Evolutionary conservation across 2,329 filamentous ascomycete species (phyloP).

Genomic region (Sporothrix schenckii): DNA sequence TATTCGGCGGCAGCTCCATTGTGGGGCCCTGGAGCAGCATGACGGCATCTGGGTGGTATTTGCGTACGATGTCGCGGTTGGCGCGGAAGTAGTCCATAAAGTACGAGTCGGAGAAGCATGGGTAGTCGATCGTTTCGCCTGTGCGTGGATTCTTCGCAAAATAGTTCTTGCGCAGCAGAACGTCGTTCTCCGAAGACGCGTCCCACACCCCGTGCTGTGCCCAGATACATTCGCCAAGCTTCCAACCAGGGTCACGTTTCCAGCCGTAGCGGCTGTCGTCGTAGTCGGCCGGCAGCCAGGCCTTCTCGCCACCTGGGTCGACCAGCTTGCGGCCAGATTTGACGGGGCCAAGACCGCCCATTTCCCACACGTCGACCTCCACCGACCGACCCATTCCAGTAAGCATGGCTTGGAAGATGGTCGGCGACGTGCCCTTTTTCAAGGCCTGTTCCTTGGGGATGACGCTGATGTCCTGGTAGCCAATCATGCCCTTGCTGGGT

Average conservation of each 20-base stretch:
- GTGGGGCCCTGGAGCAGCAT: conserved; percentile 91
- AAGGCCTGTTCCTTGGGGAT: conserved; percentile 87
- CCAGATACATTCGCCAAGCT: conserved; percentile 93
- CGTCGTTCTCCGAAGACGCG: conserved; percentile 65
- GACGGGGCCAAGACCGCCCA: conserved; percentile 89
- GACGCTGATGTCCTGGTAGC: conserved; percentile 75
- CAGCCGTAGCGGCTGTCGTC: conserved; percentile 89
- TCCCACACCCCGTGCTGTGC: conserved; percentile 98
- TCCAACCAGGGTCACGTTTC: conserved; percentile 86
- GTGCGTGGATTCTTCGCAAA: conserved; percentile 78
- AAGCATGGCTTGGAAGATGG: conserved; percentile 89
- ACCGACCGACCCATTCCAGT: conserved; percentile 89
- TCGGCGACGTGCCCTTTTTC: conserved; percentile 90
- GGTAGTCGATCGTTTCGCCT: conserved; percentile 74
- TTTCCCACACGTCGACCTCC: conserved; percentile 90
- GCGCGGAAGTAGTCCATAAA: conserved; percentile 84
- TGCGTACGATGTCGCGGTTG: conserved; percentile 74
- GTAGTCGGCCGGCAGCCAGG: conserved; percentile 81
- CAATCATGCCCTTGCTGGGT: conserved; percentile 85
- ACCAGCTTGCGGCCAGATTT: conserved; percentile 82
- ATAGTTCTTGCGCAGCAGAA: conserved; percentile 80
- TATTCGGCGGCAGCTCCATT: conserved; percentile 82
- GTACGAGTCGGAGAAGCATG: conserved; percentile 86
- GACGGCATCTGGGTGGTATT: conserved; percentile 76
- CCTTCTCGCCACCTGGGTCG: conserved; percentile 81